phyloP scores from a whole-genome alignment of 2,329 filamentous ascomycete genomes.

The Colletotrichum magnum region DNA sequence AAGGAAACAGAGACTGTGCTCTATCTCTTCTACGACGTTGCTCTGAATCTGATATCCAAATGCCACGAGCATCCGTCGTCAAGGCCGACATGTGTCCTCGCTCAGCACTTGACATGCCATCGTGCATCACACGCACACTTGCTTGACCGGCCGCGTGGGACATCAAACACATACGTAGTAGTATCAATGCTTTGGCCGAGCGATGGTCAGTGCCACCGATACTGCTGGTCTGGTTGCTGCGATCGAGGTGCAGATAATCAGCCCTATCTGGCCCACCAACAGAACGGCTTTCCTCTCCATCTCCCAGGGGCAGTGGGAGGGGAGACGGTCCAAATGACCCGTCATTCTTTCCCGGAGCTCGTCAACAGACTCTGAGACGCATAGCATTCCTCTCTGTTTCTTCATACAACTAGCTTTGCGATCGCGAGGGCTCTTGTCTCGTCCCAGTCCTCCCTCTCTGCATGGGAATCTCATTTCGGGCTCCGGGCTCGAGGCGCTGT shows the following conservation, averaged over 20 bases:
- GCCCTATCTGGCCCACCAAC: not conserved
- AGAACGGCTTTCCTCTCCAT: not conserved
- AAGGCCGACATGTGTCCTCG: too few relatives aligned
- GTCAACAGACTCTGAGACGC: not conserved
- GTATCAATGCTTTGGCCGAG: not conserved
- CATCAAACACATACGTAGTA: not conserved
- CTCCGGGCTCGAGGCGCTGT: slow-evolving; percentile 7
- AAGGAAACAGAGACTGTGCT: not conserved
- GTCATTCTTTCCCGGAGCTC: slow-evolving; percentile 1
- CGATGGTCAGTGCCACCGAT: not conserved
- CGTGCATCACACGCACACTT: not conserved
- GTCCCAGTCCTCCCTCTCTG: slow-evolving; percentile 15
- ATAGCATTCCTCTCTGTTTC: not conserved
- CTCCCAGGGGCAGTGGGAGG: slow-evolving; percentile 6
- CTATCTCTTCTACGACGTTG: not conserved
- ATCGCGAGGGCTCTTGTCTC: slow-evolving; percentile 22
- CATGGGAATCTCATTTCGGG: slow-evolving; percentile 13
- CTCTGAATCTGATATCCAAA: too few relatives aligned
- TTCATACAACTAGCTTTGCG: not conserved
- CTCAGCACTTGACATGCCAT: too few relatives aligned
- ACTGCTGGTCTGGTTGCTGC: not conserved
- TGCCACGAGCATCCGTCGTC: too few relatives aligned
- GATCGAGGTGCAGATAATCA: not conserved
- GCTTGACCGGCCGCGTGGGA: not conserved
- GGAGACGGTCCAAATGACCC: not conserved